Base-by-base conservation (phyloP, 208 protist genomes). In the Acanthamoeba triangularis region DNA sequence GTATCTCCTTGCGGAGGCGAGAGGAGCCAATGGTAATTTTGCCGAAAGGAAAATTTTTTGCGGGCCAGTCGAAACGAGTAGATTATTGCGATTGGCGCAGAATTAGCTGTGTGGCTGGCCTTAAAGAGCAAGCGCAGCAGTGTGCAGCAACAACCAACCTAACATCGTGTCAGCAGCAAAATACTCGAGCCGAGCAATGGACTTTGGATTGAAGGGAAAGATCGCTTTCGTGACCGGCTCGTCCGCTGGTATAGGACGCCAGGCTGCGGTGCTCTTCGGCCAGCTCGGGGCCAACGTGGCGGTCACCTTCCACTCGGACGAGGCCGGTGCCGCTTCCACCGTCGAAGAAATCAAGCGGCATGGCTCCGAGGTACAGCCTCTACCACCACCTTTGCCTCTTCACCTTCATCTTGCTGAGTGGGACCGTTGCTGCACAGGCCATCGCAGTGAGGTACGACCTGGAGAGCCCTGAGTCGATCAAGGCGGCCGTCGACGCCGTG, bases 151-250 rank as follows among this genome's bases (percentile, higher is more conserved):
- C n/a, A n/a, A n/a, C n/a, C n/a, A n/a, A n/a, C n/a, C n/a, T n/a
- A n/a, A n/a, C n/a, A n/a, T n/a, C n/a, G n/a, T n/a, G n/a, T n/a
- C n/a, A n/a, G n/a, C n/a, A n/a, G n/a, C n/a, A n/a, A n/a, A 52
- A 52, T 52, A 33, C 63, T 72, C 63, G 16, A 72, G 28, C 20
- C 11, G 4, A 52, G n/a, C 1, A 7, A 87, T 87, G 78, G 49
- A 87, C 78, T 87, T 87, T 35, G 78, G 47, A 3, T 61, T 87
- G 47, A 20, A 87, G 2, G 78, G 78, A 33, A 87, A 87, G 78
- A 37, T 87, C 16, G 78, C 78, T 1, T 87, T 87, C 49, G 78
- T 87, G 2, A 87, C 78, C 4, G 78, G 78, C 37, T 6, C 78
- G 13, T 63, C 78, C 5, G 49, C 78, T 23, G 78, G 78, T 10